Conservation (phyloP, 768 basidiomycete species). For the Pleurotus platypus region DNA sequence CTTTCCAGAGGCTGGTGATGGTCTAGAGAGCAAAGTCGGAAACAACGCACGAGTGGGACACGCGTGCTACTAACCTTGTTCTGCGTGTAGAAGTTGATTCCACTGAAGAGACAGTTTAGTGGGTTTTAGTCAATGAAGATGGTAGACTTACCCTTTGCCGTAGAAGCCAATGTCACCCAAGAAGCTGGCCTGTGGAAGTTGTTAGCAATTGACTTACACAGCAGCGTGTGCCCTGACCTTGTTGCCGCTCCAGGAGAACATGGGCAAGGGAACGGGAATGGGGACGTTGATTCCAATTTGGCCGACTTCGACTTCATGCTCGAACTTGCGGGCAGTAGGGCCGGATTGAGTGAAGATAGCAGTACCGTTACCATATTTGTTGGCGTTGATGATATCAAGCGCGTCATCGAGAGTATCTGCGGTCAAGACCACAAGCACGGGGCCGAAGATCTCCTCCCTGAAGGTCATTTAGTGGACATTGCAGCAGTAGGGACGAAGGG, state of each 20-base stretch:
- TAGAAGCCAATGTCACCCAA: slow-evolving; percentile 90
- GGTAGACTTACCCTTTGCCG: slow-evolving; percentile 62
- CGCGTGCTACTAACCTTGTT: slow-evolving; percentile 58
- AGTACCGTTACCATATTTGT: slow-evolving; percentile 90
- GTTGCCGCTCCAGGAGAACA: slow-evolving; percentile 98
- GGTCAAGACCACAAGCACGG: slow-evolving; percentile 74
- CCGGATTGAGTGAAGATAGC: slow-evolving; percentile 97
- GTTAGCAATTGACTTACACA: slow-evolving; percentile 1
- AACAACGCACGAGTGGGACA: neutral
- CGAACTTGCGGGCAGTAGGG: slow-evolving; percentile 92
- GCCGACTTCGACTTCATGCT: slow-evolving; percentile 82
- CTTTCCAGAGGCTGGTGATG: slow-evolving; percentile 88
- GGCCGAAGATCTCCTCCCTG: slow-evolving; percentile 95
- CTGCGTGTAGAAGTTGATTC: slow-evolving; percentile 94
- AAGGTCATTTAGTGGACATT: neutral
- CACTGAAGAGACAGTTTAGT: slow-evolving; percentile 37
- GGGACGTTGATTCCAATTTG: slow-evolving; percentile 94
- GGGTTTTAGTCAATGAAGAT: neutral
- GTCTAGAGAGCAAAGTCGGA: slow-evolving; percentile 47
- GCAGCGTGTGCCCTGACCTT: slow-evolving; percentile 43
- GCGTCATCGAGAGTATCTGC: slow-evolving; percentile 89
- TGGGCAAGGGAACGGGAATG: slow-evolving; percentile 86
- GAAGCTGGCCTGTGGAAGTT: slow-evolving; percentile 50
- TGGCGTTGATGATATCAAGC: slow-evolving; percentile 83
- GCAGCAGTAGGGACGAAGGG: neutral